Percentiles rank a stretch among this genome's conserved stretches.
phyloP scores from a whole-genome alignment of 768 basidiomycete species.

The Suillus subalutaceus region DNA sequence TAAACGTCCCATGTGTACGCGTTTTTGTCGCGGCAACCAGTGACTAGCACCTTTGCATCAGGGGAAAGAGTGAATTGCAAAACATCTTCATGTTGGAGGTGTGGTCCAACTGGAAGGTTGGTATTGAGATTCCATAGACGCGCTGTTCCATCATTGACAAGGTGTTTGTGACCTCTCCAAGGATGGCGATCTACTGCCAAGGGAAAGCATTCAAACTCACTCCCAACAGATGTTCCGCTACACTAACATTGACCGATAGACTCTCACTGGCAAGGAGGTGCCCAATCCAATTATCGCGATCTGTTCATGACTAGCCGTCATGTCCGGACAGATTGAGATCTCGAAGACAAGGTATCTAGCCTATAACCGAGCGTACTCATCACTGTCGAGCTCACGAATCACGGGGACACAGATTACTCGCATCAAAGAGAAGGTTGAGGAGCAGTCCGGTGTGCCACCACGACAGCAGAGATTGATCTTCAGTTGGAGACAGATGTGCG shows the following conservation, averaged over 20 bases:
- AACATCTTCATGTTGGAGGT: too few species aligned
- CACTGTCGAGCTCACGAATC: constrained; percentile 7
- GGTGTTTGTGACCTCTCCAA: too few species aligned
- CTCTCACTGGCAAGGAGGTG: constrained; percentile 97
- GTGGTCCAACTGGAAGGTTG: too few species aligned
- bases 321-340: constrained; percentile 77
- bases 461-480: constrained; percentile 94
- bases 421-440: constrained; percentile 98
- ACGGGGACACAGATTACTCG: constrained; percentile 66
- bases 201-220: constrained; percentile 48
- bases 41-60: too few species aligned
- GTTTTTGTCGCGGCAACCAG: too few species aligned
- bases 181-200: too few species aligned
- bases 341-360: constrained; percentile 73
- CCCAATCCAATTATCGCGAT: constrained; percentile 13
- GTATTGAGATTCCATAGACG: too few species aligned
- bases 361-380: background rate
- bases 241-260: constrained; percentile 47
- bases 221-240: constrained; percentile 1
- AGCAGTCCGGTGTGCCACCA: constrained; percentile 97
- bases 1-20: too few species aligned
- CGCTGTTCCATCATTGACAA: too few species aligned
- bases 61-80: too few species aligned
- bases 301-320: constrained; percentile 17
- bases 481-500: constrained; percentile 90